These are phyloP conservation scores for Tuber umbilicatum DNA, from an alignment of 495 filamentous ascomycete genomes.

Conservation along the genomic window DNA sequence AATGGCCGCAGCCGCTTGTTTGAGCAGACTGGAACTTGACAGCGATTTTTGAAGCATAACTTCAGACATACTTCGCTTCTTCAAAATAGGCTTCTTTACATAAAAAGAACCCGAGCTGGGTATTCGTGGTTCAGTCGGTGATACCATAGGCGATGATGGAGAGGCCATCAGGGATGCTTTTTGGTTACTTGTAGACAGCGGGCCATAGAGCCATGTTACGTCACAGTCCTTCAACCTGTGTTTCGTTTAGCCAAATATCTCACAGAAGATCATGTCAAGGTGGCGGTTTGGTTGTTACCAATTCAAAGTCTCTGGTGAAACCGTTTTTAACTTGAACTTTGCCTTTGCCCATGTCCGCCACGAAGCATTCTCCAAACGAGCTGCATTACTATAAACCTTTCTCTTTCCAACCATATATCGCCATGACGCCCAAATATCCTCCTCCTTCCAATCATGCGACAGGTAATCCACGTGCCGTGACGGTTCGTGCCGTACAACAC, in stretches of 20 bases:
- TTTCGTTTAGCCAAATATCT: constrained; percentile 23
- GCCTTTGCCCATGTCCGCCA: constrained; percentile 97
- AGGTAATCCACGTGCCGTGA: constrained; percentile 94
- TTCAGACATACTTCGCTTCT: constrained; percentile 94
- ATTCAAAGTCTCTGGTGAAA: constrained; percentile 81
- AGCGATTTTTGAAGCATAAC: constrained; percentile 87
- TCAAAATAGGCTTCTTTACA: constrained; percentile 79
- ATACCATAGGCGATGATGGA: constrained; percentile 50
- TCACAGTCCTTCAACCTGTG: constrained; percentile 91
- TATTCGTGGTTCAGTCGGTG: constrained; percentile 43
- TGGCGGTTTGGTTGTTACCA: constrained; percentile 55
- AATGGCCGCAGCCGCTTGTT: constrained; percentile 86
- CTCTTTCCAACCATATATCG: constrained; percentile 75
- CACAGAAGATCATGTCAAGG: constrained; percentile 6
- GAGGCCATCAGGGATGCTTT: constrained; percentile 44
- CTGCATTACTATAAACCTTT: constrained; percentile 69
- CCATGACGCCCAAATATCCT: constrained; percentile 98
- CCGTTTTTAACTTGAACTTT: constrained; percentile 74
- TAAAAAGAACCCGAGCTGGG: constrained; percentile 26
- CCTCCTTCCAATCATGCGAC: constrained; percentile 89
- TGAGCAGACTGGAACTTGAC: constrained; percentile 81
- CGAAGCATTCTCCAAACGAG: constrained; percentile 87
- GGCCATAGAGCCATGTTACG: constrained; percentile 96
- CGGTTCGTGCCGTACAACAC: constrained; percentile 66
- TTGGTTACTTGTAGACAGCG: constrained; percentile 63